phyloP scores from a whole-genome alignment of 306 rosid species.

The Sesbania bispinosa region DNA sequence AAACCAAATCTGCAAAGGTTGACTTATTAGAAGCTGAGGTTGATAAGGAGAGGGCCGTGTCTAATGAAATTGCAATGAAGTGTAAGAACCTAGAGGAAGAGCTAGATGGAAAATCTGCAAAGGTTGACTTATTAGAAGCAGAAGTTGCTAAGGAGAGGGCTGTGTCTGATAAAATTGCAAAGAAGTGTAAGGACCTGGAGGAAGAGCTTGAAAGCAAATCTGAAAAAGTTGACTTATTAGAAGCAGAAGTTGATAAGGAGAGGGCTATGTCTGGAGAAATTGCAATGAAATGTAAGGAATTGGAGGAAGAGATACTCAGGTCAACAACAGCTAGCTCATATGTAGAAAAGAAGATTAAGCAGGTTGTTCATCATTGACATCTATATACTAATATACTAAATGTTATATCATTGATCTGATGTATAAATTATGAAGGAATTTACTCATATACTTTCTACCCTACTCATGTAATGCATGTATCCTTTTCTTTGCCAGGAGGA shows the following conservation, averaged over 20 bases:
- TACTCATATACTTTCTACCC: not conserved
- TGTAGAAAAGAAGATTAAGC: slow-evolving; percentile 67
- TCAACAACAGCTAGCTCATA: slow-evolving; percentile 43
- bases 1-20: slow-evolving; percentile 48
- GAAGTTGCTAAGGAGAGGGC: slow-evolving; percentile 58
- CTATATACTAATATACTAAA: not conserved
- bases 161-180: slow-evolving; percentile 46
- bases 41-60: slow-evolving; percentile 47
- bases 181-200: slow-evolving; percentile 47
- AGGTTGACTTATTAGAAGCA: slow-evolving; percentile 48
- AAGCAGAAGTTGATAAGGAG: slow-evolving; percentile 56
- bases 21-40: slow-evolving; percentile 49
- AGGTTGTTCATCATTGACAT: slow-evolving; percentile 50
- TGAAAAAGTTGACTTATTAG: slow-evolving; percentile 37
- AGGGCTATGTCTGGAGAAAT: slow-evolving; percentile 24
- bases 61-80: slow-evolving; percentile 41
- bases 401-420: slow-evolving; percentile 6
- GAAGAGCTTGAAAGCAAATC: slow-evolving; percentile 53
- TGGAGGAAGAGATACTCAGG: slow-evolving; percentile 47
- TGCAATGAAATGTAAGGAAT: slow-evolving; percentile 25
- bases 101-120: slow-evolving; percentile 54
- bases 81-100: slow-evolving; percentile 49
- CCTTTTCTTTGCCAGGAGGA: slow-evolving; percentile 62
- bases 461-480: slow-evolving; percentile 8
- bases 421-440: not conserved